Percentiles rank a stretch among this genome's conserved stretches.
These are phyloP conservation scores for Solanum boliviense DNA, from an alignment of 257 asterid species.

Conservation along the genomic window DNA sequence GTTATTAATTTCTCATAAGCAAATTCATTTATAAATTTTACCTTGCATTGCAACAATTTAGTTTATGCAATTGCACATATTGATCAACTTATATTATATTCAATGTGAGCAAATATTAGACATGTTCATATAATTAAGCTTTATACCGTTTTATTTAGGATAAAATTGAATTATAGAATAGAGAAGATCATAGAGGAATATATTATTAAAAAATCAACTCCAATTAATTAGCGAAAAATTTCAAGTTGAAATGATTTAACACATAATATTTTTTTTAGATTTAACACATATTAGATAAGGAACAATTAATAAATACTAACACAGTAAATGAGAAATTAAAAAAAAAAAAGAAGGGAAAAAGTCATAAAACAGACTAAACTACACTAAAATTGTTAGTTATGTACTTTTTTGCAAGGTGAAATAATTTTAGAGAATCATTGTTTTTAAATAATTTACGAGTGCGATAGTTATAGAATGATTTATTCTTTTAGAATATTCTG, in stretches of 20 bases:
- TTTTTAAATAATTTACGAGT: neutral
- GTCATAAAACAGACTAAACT: neutral
- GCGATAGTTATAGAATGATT: too few species aligned
- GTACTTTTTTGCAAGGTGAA: too few species aligned
- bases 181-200: neutral
- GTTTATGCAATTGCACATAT: neutral
- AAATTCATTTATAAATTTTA: neutral
- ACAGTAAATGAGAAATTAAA: neutral
- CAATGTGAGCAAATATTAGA: neutral
- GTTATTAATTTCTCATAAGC: neutral
- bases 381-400: too few species aligned
- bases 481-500: too few species aligned
- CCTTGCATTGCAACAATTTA: neutral
- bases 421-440: too few species aligned
- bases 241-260: neutral
- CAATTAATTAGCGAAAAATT: neutral
- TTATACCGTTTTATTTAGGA: neutral
- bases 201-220: too few species aligned
- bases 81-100: neutral
- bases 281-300: neutral
- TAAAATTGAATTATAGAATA: too few species aligned
- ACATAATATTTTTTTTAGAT: neutral
- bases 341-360: neutral
- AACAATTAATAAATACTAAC: neutral
- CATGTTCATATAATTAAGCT: neutral